Conservation (phyloP, 106 monocot species). For the Dendrobium officinale region DNA sequence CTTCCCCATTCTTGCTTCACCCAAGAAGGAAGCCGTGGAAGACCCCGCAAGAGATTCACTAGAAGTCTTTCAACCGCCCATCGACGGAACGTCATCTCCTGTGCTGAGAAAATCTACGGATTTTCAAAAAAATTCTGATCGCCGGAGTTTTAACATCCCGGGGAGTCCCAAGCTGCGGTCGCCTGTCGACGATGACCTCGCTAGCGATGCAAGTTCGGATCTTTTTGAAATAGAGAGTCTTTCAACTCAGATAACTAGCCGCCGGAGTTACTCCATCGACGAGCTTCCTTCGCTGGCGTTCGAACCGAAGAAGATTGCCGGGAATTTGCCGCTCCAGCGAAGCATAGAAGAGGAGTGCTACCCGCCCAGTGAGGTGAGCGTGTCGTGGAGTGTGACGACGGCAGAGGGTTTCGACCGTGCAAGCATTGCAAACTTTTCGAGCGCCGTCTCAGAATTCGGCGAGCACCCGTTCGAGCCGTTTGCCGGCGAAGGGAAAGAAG, state of each 20-base stretch:
- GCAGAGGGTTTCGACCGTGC: constrained; percentile 53
- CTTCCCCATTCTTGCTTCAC: constrained; percentile 20
- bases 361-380: constrained; percentile 76
- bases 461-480: not conserved
- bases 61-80: constrained; percentile 36
- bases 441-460: constrained; percentile 33
- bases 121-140: not conserved
- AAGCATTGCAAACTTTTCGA: constrained; percentile 54
- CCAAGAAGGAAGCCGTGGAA: not conserved
- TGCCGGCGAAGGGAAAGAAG: constrained; percentile 5
- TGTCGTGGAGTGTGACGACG: constrained; percentile 69
- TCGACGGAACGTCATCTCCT: not conserved
- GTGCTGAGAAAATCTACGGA: not conserved
- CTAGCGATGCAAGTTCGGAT: constrained; percentile 75
- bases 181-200: not conserved
- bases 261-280: not conserved
- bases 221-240: constrained; percentile 72
- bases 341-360: constrained; percentile 22
- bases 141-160: constrained; percentile 2
- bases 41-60: constrained; percentile 34
- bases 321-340: not conserved
- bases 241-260: not conserved
- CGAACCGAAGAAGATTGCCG: not conserved
- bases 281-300: not conserved
- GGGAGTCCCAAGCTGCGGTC: not conserved